Evolutionary conservation across 106 monocot genomes (phyloP).

Genomic region (Acorus calamus): DNA sequence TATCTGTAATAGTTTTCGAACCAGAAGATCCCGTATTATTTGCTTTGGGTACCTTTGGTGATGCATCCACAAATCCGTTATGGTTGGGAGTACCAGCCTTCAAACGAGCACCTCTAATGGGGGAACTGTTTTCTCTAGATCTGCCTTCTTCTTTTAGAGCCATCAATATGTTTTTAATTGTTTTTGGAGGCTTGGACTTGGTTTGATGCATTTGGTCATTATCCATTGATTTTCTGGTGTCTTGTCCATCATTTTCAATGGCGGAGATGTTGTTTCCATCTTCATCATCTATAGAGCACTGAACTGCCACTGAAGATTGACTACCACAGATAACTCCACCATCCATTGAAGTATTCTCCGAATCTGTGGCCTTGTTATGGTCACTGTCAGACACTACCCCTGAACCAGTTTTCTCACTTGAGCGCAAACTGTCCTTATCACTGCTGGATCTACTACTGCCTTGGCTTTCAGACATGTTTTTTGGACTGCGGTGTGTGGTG

Average conservation of each 20-base stretch:
- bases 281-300: conserved; percentile 5
- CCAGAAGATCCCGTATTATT: conserved; percentile 32
- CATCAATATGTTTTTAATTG: conserved; percentile 30
- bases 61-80: conserved; percentile 25
- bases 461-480: conserved; percentile 65
- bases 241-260: too few species aligned
- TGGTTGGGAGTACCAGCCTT: conserved; percentile 20
- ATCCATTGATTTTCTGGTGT: conserved; percentile 18
- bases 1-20: conserved; percentile 42
- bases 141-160: conserved; percentile 52
- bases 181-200: conserved; percentile 48
- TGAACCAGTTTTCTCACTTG: conserved; percentile 26
- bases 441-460: conserved; percentile 69
- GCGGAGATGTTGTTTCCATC: conserved; percentile 5
- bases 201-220: conserved; percentile 17
- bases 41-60: conserved; percentile 29
- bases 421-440: conserved; percentile 63
- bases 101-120: conserved; percentile 37
- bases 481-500: conserved; percentile 22
- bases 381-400: conserved; percentile 12
- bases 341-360: conserved; percentile 21
- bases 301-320: conserved; percentile 3
- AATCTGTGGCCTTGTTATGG: conserved; percentile 12
- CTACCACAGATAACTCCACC: conserved; percentile 10
- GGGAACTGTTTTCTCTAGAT: conserved; percentile 55